phyloP scores from a whole-genome alignment of 192 early-diverging fungal genomes.

The Linnemannia exigua region DNA sequence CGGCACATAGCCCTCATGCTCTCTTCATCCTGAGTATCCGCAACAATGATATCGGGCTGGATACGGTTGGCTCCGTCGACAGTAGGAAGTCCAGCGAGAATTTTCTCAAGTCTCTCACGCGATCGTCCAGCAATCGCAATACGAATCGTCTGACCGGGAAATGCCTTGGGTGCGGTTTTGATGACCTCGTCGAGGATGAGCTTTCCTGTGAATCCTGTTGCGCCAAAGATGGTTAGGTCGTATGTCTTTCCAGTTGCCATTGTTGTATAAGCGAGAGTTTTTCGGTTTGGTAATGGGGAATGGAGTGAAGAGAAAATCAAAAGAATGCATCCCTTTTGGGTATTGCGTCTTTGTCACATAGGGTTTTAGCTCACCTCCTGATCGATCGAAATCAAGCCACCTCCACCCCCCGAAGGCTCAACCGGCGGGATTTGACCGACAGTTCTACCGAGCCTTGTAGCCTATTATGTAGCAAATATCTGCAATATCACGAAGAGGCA shows the following conservation, averaged over 20 bases:
- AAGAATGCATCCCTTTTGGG: too few relatives aligned
- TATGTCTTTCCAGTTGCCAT: slow-evolving; percentile 31
- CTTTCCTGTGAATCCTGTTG: slow-evolving; percentile 74
- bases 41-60: slow-evolving; percentile 59
- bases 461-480: too few relatives aligned
- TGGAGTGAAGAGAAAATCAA: not conserved
- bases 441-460: too few relatives aligned
- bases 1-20: slow-evolving; percentile 54
- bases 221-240: slow-evolving; percentile 70
- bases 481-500: too few relatives aligned
- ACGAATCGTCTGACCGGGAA: slow-evolving; percentile 34
- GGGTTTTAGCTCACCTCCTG: not conserved
- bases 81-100: slow-evolving; percentile 35
- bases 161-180: slow-evolving; percentile 28
- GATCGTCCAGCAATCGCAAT: slow-evolving; percentile 61
- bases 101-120: slow-evolving; percentile 52
- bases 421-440: too few relatives aligned
- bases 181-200: slow-evolving; percentile 61
- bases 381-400: too few relatives aligned
- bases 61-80: slow-evolving; percentile 4
- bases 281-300: not conserved
- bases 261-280: not conserved
- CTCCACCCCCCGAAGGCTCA: too few relatives aligned
- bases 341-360: too few relatives aligned
- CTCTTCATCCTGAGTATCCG: slow-evolving; percentile 57